Evolutionary conservation across 305 asterid genomes (phyloP), one percentile per base, ranked within the genome.

Genomic region (Andrographis paniculata): DNA sequence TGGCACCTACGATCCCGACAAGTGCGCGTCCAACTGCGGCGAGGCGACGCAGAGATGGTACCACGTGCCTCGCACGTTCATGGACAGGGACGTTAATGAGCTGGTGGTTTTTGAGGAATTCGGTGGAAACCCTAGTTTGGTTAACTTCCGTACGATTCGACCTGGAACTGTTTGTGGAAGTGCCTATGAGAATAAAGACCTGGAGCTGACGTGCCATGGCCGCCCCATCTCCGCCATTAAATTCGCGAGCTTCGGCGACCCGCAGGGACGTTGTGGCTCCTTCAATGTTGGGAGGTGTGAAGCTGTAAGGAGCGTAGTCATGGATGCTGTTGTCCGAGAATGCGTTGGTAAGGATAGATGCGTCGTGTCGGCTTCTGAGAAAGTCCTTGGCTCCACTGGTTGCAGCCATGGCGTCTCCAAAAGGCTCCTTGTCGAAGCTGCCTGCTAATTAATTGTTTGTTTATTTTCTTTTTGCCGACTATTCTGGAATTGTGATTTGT

Each of bases 21-120:
- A 87, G 44, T 87, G 94, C 14, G 60, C 17, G 8, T 23, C 54
- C 0, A 69, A 73, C 1, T 87, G 94, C 18, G 89, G 83, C 1
- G 58, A 74, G 38, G 81, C 94, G n/a, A 55, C 89, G 0, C 94
- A 87, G 19, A 74, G 79, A 76, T 87, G 84, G 84, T 80, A 82
- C 56, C 96, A 87, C 46, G 87, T 87, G 13, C 94, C 94, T 0
- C 74, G 89, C 1, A 74, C 83, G 0, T 86, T 75, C 54, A 0
- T 82, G 48, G 62, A 56, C 0, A 65, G 56, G 8, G 75, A 53
- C 1, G 64, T 24, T 0, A 82, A 86, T 10, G 84, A 81, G 18
- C 31, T 87, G n/a, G 72, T 83, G 0, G 61, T 83, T 0, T 80
- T 83, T 1, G 89, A 87, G 41, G 96, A 87, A 49, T 75, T 87